phyloP scores from a whole-genome alignment of 2,329 filamentous ascomycete species.

The Zymoseptoria crescenta region DNA sequence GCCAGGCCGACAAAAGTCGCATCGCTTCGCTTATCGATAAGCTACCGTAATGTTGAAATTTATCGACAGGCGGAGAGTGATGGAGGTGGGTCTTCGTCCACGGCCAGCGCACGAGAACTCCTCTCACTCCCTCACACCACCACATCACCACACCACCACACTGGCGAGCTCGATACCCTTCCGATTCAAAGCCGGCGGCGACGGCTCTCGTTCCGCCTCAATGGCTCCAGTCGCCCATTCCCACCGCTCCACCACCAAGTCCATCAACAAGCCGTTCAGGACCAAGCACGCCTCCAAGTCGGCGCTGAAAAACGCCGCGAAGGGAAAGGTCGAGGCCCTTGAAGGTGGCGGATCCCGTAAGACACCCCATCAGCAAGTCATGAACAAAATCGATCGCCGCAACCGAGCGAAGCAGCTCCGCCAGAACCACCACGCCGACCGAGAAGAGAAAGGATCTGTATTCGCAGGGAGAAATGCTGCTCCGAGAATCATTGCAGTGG shows the following conservation, averaged over 20 bases:
- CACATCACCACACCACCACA: slow-evolving; percentile 2
- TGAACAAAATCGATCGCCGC: slow-evolving; percentile 92
- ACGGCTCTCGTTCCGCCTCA: slow-evolving; percentile 41
- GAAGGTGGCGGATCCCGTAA: slow-evolving; percentile 65
- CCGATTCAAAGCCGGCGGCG: slow-evolving; percentile 72
- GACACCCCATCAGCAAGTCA: slow-evolving; percentile 90
- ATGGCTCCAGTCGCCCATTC: slow-evolving; percentile 77
- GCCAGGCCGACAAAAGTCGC: not conserved
- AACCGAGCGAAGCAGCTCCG: slow-evolving; percentile 93
- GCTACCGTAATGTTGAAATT: not conserved
- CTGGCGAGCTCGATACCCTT: slow-evolving; percentile 48
- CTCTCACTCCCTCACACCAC: not conserved
- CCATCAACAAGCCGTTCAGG: slow-evolving; percentile 83
- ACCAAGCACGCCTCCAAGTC: slow-evolving; percentile 84
- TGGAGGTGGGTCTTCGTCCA: not conserved
- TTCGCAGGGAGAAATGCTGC: slow-evolving; percentile 84
- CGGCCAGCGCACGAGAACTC: not conserved
- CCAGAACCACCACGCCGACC: slow-evolving; percentile 72
- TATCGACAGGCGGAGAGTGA: not conserved
- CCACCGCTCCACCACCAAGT: slow-evolving; percentile 88
- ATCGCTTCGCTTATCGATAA: not conserved
- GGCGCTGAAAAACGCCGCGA: slow-evolving; percentile 72
- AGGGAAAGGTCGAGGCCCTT: slow-evolving; percentile 70
- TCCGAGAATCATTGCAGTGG: slow-evolving; percentile 77
- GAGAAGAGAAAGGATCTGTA: slow-evolving; percentile 67